A percentile compares a stretch with the other conserved stretches of the same genome.
phyloP scores from a whole-genome alignment of 768 basidiomycete genomes.

The Krasilnikovozyma curviuscula region DNA sequence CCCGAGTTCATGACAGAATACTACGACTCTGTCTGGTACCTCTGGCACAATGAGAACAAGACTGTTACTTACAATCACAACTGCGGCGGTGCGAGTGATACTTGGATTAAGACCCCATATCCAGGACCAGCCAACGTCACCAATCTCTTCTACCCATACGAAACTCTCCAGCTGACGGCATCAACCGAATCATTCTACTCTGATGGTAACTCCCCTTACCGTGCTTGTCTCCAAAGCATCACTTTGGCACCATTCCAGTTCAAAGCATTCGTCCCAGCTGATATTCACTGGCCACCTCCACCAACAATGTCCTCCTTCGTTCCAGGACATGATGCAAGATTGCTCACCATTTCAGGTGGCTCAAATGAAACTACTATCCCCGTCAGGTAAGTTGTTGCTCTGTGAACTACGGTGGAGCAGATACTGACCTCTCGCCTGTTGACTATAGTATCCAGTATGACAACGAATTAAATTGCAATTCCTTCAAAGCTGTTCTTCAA shows the following conservation, averaged over 20 bases:
- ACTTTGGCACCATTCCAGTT: constrained; percentile 57
- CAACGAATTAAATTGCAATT: constrained; percentile 48
- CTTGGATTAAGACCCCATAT: constrained; percentile 69
- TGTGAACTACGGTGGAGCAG: too few species aligned
- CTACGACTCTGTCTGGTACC: constrained; percentile 55
- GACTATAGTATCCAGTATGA: constrained; percentile 57
- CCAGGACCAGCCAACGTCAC: constrained; percentile 38
- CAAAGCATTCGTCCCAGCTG: constrained; percentile 57
- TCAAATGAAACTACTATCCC: constrained; percentile 41
- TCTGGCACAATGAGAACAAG: constrained; percentile 67
- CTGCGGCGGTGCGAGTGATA: constrained; percentile 31
- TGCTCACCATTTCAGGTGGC: constrained; percentile 32
- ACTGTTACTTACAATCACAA: constrained; percentile 47
- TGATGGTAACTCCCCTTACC: background rate
- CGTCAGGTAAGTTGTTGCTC: constrained; percentile 29
- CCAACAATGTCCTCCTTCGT: constrained; percentile 59
- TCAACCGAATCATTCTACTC: background rate
- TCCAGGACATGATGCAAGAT: constrained; percentile 72
- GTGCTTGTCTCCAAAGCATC: constrained; percentile 37
- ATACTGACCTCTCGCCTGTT: too few species aligned
- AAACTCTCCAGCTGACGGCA: constrained; percentile 32
- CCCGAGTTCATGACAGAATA: constrained; percentile 36
- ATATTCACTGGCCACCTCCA: constrained; percentile 50
- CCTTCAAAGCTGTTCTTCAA: constrained; percentile 42
- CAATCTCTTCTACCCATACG: constrained; percentile 69